A percentile compares a stretch with the other conserved stretches of the same genome.
Conservation (phyloP, 179 eudicot genomes). For the Sideroxylon spinosum region DNA sequence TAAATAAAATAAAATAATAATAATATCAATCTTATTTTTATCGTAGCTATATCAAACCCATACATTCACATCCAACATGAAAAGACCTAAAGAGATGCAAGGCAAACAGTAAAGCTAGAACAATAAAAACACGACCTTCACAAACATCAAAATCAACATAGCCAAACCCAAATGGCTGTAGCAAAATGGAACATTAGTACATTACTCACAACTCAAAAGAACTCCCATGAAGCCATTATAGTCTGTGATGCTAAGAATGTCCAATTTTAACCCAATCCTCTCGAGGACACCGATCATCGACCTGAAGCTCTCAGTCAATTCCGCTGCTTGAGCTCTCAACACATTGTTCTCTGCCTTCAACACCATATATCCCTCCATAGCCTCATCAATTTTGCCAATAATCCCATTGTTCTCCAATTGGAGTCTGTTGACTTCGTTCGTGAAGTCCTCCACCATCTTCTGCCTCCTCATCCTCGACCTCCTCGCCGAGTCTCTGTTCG, state of each 20-base stretch:
- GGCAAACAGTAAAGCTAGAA: too few species aligned
- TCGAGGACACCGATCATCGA: conserved; percentile 10
- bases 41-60: too few species aligned
- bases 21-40: too few species aligned
- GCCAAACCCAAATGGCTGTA: too few species aligned
- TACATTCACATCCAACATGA: too few species aligned
- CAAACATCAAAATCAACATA: too few species aligned
- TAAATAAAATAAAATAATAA: too few species aligned
- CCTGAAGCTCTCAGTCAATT: conserved; percentile 23
- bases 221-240: too few species aligned
- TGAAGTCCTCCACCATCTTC: conserved; percentile 27
- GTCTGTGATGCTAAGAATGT: background rate
- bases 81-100: too few species aligned
- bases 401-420: conserved; percentile 13
- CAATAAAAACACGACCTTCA: too few species aligned
- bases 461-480: conserved; percentile 31
- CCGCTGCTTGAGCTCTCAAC: conserved; percentile 27
- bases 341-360: conserved; percentile 22
- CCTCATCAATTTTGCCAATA: conserved; percentile 12
- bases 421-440: conserved; percentile 10
- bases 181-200: too few species aligned
- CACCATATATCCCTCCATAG: conserved; percentile 1
- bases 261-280: conserved; percentile 10
- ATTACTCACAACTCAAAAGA: too few species aligned
- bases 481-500: conserved; percentile 41